phyloP scores from a whole-genome alignment of 75 land plant species.

The Sequoia sempervirens region DNA sequence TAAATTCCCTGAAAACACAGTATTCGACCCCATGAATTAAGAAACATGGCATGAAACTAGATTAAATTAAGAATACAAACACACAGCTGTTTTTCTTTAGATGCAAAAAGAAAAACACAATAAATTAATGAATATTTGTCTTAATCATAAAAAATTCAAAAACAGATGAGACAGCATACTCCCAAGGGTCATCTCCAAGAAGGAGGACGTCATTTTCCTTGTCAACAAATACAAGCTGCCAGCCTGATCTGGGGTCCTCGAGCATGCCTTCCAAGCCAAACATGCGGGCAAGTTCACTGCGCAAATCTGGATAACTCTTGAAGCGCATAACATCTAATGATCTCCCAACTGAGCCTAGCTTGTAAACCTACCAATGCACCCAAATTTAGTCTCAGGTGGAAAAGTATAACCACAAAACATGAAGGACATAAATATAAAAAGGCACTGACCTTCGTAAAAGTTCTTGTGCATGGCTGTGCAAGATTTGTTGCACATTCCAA shows the following conservation, averaged over 20 bases:
- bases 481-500: constrained; percentile 37
- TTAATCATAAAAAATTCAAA: not conserved
- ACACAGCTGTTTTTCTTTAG: not conserved
- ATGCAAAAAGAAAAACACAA: not conserved
- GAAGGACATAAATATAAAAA: not conserved
- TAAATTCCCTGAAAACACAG: constrained; percentile 68
- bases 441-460: constrained; percentile 67
- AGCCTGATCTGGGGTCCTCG: constrained; percentile 93
- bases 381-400: not conserved
- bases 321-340: constrained; percentile 65
- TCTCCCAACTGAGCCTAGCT: constrained; percentile 70
- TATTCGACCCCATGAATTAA: not conserved
- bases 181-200: constrained; percentile 91
- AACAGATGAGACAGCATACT: constrained; percentile 37
- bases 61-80: not conserved
- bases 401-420: not conserved
- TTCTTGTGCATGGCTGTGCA: constrained; percentile 47
- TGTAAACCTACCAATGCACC: constrained; percentile 51
- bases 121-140: not conserved
- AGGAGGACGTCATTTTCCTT: constrained; percentile 88
- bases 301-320: constrained; percentile 66
- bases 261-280: constrained; percentile 74
- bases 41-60: not conserved
- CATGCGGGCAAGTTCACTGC: constrained; percentile 70
- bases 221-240: constrained; percentile 95